phyloP scores from a whole-genome alignment of 2,329 filamentous ascomycete species.

The Trichoderma sp. region DNA sequence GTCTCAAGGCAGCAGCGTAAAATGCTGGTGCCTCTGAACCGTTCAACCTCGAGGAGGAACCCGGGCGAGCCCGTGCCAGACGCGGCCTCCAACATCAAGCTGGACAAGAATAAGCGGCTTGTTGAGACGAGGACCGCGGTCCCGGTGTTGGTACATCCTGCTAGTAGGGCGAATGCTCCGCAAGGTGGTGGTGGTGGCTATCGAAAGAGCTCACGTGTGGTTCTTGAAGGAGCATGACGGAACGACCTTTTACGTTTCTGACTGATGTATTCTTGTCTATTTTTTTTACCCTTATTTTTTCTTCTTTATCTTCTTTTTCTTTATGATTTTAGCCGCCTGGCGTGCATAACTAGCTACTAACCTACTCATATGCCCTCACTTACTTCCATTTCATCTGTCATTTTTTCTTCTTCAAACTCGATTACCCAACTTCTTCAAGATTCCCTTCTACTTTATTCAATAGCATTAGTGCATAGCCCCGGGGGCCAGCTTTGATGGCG shows the following conservation, averaged over 20 bases:
- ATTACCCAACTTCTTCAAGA: not conserved
- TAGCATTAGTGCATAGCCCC: conserved; percentile 9
- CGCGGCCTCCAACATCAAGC: not conserved
- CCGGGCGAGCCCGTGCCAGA: not conserved
- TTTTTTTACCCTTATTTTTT: not conserved
- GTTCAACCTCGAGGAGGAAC: conserved; percentile 27
- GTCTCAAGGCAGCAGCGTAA: conserved; percentile 60
- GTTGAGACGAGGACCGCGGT: conserved; percentile 41
- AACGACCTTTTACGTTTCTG: not conserved
- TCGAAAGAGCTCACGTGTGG: conserved; percentile 52
- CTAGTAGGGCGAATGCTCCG: conserved; percentile 30
- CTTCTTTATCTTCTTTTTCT: not conserved
- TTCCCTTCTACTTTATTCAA: conserved; percentile 6
- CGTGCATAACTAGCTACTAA: not conserved
- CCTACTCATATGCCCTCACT: not conserved
- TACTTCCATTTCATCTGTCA: conserved; percentile 1
- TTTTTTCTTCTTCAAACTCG: not conserved
- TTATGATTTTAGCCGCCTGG: not conserved
- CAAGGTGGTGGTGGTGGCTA: conserved; percentile 36
- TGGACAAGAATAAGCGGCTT: conserved; percentile 29
- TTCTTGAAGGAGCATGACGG: conserved; percentile 44
- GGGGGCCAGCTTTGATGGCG: conserved; percentile 1
- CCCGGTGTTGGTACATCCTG: conserved; percentile 45
- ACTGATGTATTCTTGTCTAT: conserved; percentile 12
- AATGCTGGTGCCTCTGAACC: conserved; percentile 54